These are phyloP conservation scores for Leucoagaricus sp. DNA, from an alignment of 1,284 basidiomycete species.

Conservation along the genomic window DNA sequence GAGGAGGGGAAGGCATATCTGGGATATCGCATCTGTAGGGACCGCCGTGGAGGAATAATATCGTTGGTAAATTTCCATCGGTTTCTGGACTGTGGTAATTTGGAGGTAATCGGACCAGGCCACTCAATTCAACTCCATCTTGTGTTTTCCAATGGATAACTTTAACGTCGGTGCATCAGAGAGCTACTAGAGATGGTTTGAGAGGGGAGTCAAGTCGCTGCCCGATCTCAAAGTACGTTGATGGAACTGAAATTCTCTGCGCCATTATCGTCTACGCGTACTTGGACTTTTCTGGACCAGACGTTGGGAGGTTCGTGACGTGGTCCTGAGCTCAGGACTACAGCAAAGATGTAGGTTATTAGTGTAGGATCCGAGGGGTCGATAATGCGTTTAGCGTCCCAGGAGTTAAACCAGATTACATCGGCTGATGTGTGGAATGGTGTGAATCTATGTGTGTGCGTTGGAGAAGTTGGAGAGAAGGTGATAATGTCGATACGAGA, in stretches of 20 bases:
- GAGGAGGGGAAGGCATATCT: constrained; percentile 17
- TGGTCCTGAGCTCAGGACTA: constrained; percentile 32
- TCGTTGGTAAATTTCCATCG: constrained; percentile 24
- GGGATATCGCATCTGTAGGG: constrained; percentile 35
- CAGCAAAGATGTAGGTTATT: constrained; percentile 27
- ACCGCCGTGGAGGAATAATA: constrained; percentile 33
- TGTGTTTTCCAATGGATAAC: constrained; percentile 27
- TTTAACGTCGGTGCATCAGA: constrained; percentile 23
- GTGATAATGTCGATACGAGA: constrained; percentile 31
- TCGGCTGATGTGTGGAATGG: constrained; percentile 32
- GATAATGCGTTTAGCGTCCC: constrained; percentile 27
- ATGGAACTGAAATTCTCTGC: not conserved
- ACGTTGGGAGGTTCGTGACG: constrained; percentile 33
- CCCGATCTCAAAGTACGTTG: not conserved
- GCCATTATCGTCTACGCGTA: constrained; percentile 14
- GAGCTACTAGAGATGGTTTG: constrained; percentile 33
- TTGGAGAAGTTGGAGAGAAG: constrained; percentile 14
- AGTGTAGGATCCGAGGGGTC: constrained; percentile 20
- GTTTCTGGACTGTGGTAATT: constrained; percentile 15
- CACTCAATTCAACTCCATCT: constrained; percentile 29
- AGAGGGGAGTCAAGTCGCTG: constrained; percentile 21
- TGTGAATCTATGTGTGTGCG: constrained; percentile 16
- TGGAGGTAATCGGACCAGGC: constrained; percentile 30
- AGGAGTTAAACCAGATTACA: constrained; percentile 36
- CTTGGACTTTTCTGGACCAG: constrained; percentile 26